Evolutionary conservation across 2,329 filamentous ascomycete genomes (phyloP).

Genomic region (Neospermospora avenae): DNA sequence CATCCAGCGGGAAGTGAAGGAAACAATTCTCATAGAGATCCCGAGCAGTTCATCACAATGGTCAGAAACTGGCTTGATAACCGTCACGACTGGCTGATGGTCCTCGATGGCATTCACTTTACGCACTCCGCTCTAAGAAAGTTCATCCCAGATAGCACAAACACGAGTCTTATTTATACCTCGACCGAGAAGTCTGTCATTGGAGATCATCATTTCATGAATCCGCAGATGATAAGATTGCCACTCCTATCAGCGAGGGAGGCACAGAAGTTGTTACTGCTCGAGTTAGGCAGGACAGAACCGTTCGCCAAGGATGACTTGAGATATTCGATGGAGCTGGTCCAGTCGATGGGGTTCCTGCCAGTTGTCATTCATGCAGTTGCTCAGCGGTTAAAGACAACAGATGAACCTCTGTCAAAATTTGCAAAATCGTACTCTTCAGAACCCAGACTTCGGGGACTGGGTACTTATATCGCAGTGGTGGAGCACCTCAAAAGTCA

Average conservation of each 20-base stretch:
- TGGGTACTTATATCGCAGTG: conserved; percentile 47
- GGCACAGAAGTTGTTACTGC: conserved; percentile 57
- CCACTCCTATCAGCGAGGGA: conserved; percentile 52
- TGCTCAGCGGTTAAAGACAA: conserved; percentile 58
- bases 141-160: conserved; percentile 62
- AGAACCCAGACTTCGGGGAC: conserved; percentile 50
- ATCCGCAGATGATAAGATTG: conserved; percentile 54
- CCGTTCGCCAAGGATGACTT: conserved; percentile 52
- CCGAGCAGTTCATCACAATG: conserved; percentile 48
- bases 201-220: conserved; percentile 57
- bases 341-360: conserved; percentile 60
- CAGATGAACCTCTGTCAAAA: conserved; percentile 57
- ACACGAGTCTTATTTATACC: conserved; percentile 66
- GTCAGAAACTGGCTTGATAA: conserved; percentile 61
- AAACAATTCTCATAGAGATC: conserved; percentile 30
- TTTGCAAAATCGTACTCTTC: conserved; percentile 57
- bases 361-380: conserved; percentile 67
- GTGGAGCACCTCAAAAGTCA: conserved; percentile 47
- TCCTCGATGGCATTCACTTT: conserved; percentile 65
- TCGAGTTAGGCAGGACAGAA: conserved; percentile 57
- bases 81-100: conserved; percentile 62
- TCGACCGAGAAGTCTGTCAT: conserved; percentile 57
- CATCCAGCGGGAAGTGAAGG: conserved; percentile 34
- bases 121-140: conserved; percentile 52
- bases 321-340: conserved; percentile 56